phyloP scores from a whole-genome alignment of 495 filamentous ascomycete species.

The Tuber magnatum region DNA sequence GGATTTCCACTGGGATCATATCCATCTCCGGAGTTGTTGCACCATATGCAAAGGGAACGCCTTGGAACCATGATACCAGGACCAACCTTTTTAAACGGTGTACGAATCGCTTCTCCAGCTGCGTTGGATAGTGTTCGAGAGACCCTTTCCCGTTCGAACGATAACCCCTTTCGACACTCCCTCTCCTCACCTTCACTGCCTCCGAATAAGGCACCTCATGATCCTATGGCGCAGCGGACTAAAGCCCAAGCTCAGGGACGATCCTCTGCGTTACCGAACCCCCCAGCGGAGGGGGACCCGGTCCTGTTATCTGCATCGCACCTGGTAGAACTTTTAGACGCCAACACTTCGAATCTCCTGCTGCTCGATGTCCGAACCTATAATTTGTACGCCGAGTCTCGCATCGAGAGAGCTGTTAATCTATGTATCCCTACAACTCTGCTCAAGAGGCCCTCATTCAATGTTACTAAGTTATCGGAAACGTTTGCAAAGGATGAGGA shows the following conservation, averaged over 20 bases:
- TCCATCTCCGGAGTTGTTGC: constrained; percentile 20
- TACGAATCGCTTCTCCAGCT: constrained; percentile 9
- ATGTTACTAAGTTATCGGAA: constrained; percentile 77
- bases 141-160: constrained; percentile 25
- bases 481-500: constrained; percentile 75
- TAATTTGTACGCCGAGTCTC: constrained; percentile 67
- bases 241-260: constrained; percentile 41
- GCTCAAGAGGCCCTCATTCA: constrained; percentile 83
- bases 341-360: constrained; percentile 53
- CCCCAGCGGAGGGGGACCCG: constrained; percentile 46
- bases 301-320: constrained; percentile 57
- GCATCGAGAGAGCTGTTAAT: constrained; percentile 73
- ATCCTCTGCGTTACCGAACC: constrained; percentile 54
- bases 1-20: constrained; percentile 34
- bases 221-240: constrained; percentile 16
- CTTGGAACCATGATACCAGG: constrained; percentile 8
- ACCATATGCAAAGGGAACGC: constrained; percentile 11
- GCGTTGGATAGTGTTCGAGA: constrained; percentile 22
- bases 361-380: constrained; percentile 85
- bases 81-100: constrained; percentile 17
- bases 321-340: constrained; percentile 56
- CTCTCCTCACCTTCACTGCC: constrained; percentile 18
- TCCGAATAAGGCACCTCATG: constrained; percentile 1
- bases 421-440: constrained; percentile 93
- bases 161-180: constrained; percentile 14